These are phyloP conservation scores for Viola pubescens DNA, from an alignment of 441 rosid genomes.

Conservation along the genomic window DNA sequence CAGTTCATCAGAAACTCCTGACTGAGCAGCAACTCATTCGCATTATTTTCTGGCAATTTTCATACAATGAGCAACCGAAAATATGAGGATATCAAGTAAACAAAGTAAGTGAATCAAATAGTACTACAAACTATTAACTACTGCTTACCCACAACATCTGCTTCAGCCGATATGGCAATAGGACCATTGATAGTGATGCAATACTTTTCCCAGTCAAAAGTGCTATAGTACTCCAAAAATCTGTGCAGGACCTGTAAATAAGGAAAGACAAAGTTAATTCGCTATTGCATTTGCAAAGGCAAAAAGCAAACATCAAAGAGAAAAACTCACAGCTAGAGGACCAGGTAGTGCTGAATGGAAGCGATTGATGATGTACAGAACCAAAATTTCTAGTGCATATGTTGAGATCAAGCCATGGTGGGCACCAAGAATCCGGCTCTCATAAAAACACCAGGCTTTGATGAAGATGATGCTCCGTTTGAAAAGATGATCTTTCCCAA, in stretches of 20 bases:
- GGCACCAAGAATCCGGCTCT: conserved; percentile 93
- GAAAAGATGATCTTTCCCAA: conserved; percentile 76
- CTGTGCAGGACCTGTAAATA: conserved; percentile 57
- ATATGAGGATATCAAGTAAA: conserved; percentile 10
- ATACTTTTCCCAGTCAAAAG: conserved; percentile 75
- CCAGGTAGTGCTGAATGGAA: conserved; percentile 64
- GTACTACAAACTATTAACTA: conserved; percentile 11
- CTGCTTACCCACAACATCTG: conserved; percentile 45
- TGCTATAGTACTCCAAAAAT: conserved; percentile 78
- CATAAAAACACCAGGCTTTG: conserved; percentile 96
- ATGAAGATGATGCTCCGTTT: conserved; percentile 72
- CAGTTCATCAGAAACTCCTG: conserved; percentile 48
- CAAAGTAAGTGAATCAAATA: conserved; percentile 7
- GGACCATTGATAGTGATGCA: conserved; percentile 58
- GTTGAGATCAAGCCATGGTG: conserved; percentile 79
- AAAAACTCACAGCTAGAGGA: conserved; percentile 69
- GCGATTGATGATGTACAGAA: conserved; percentile 59
- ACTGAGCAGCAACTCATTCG: conserved; percentile 41
- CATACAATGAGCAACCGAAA: conserved; percentile 20
- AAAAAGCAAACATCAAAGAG: conserved; percentile 6
- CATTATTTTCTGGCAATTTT: conserved; percentile 31
- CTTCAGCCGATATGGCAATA: conserved; percentile 46
- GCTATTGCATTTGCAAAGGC: conserved; percentile 12
- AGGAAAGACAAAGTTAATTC: conserved; percentile 9
- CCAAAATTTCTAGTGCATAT: conserved; percentile 75